These are phyloP conservation scores for Vigna reflexopilosa DNA, from an alignment of 306 rosid species.

Conservation along the genomic window DNA sequence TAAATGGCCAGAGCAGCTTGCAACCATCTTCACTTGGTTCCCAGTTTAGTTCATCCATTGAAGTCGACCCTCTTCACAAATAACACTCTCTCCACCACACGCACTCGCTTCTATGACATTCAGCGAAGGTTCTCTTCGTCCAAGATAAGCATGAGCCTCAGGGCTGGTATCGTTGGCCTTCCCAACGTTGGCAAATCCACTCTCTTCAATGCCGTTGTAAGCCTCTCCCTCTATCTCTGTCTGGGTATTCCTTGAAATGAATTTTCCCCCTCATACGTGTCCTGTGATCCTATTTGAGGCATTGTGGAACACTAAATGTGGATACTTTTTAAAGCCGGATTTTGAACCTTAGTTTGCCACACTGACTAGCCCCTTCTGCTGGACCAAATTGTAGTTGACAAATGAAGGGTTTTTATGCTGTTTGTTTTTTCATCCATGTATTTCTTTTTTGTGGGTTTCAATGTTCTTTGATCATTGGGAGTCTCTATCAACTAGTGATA, in stretches of 20 bases:
- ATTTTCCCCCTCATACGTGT: too few relatives aligned
- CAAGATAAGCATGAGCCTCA: constrained; percentile 90
- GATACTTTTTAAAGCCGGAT: neutral
- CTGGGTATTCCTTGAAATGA: constrained; percentile 20
- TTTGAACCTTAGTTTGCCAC: neutral
- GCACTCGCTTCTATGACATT: constrained; percentile 48
- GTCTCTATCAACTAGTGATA: too few relatives aligned
- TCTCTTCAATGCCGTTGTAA: constrained; percentile 95
- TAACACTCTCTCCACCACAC: constrained; percentile 49
- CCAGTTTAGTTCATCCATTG: constrained; percentile 64
- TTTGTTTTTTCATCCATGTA: neutral
- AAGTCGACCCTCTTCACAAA: constrained; percentile 57
- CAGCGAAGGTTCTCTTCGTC: constrained; percentile 66
- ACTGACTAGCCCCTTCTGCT: neutral
- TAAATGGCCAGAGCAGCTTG: constrained; percentile 68
- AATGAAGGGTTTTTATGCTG: neutral
- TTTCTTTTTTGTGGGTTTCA: neutral
- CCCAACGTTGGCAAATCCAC: constrained; percentile 98
- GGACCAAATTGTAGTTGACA: neutral
- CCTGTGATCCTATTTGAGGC: neutral
- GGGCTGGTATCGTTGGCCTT: constrained; percentile 96
- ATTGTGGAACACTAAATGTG: neutral
- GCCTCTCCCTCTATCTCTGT: constrained; percentile 22
- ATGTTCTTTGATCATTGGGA: neutral
- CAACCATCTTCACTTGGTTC: constrained; percentile 58